phyloP scores from a whole-genome alignment of 495 filamentous ascomycete species.

The Xylaria cubensis region DNA sequence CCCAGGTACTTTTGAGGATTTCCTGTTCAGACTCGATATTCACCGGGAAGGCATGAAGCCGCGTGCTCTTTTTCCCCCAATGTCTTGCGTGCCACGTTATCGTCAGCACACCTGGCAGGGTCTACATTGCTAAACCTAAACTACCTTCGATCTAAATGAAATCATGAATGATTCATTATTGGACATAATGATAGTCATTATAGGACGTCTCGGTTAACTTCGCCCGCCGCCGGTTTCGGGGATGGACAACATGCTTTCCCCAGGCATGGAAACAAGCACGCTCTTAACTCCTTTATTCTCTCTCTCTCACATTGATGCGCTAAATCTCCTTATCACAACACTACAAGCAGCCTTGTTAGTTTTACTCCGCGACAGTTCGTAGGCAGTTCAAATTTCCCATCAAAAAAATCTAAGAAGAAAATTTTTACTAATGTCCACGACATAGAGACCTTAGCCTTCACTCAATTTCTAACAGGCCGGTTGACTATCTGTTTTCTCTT shows the following conservation, averaged over 20 bases:
- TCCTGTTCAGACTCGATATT: not conserved
- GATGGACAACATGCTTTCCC: not conserved
- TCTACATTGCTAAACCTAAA: not conserved
- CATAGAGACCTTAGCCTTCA: not conserved
- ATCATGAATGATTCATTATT: constrained; percentile 2
- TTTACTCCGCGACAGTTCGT: not conserved
- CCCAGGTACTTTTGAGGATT: not conserved
- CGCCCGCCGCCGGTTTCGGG: not conserved
- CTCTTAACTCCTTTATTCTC: not conserved
- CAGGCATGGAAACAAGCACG: not conserved
- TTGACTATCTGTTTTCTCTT: not conserved
- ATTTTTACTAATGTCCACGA: not conserved
- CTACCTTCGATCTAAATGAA: not conserved
- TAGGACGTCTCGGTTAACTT: not conserved
- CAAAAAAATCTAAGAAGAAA: not conserved
- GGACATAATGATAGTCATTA: not conserved
- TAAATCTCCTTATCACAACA: not conserved
- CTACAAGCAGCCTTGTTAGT: not conserved
- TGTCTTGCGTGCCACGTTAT: not conserved
- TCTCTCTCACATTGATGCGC: not conserved
- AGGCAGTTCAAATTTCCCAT: not conserved
- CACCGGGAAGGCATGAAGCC: not conserved
- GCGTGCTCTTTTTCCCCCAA: not conserved
- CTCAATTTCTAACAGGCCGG: not conserved
- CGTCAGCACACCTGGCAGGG: not conserved